Conservation (phyloP, 2,329 filamentous ascomycete species). For the Ceratocystis ficicola region DNA sequence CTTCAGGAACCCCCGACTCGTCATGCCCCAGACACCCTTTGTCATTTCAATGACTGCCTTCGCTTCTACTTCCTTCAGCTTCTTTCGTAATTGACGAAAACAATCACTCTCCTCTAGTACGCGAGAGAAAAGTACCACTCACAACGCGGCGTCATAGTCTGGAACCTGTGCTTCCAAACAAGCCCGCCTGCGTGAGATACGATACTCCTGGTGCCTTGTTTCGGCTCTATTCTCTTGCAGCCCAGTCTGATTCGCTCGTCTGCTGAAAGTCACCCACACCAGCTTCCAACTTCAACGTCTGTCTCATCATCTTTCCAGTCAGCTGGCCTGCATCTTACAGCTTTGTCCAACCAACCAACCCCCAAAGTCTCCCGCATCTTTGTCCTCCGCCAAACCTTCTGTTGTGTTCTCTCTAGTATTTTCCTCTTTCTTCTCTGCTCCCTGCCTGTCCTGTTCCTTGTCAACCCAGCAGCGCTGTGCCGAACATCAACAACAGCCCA, state of each 20-base stretch:
- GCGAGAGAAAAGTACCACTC: not conserved
- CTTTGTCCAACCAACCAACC: not conserved
- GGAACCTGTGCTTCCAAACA: not conserved
- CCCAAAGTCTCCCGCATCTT: not conserved
- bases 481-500: too few relatives aligned
- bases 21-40: constrained; percentile 9
- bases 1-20: not conserved
- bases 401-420: not conserved
- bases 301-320: constrained; percentile 4
- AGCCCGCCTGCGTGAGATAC: not conserved
- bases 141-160: not conserved
- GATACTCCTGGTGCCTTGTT: not conserved
- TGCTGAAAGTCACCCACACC: not conserved
- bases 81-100: constrained; percentile 6
- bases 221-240: not conserved
- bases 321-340: not conserved
- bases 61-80: not conserved
- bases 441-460: not conserved
- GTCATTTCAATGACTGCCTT: not conserved
- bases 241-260: not conserved
- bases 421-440: not conserved
- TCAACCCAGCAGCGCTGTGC: too few relatives aligned
- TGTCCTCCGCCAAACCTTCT: not conserved
- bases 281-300: not conserved
- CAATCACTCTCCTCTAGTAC: not conserved